These are phyloP conservation scores for Vitis riparia DNA, from an alignment of 164 flowering plant species.

Conservation along the genomic window DNA sequence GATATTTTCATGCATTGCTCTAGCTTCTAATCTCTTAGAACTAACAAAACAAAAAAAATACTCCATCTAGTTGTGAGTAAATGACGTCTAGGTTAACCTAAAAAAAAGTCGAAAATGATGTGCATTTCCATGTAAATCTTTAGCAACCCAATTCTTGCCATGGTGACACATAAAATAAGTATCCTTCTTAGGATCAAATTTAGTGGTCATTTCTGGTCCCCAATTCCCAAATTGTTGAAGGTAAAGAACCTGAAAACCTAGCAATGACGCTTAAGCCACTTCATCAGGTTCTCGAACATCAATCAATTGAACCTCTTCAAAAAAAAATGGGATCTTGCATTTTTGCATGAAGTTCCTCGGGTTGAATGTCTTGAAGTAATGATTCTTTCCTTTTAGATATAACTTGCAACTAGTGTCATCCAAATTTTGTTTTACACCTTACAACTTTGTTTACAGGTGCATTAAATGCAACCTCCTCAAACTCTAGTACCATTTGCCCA, in stretches of 20 bases:
- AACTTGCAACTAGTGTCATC: constrained; percentile 95
- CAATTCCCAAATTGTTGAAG: constrained; percentile 89
- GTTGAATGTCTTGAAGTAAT: constrained; percentile 60
- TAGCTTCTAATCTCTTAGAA: too few species aligned
- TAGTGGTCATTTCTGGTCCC: constrained; percentile 74
- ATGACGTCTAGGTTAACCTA: too few species aligned
- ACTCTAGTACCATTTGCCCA: constrained; percentile 62
- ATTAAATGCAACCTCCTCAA: constrained; percentile 90
- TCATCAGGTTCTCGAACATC: constrained; percentile 97
- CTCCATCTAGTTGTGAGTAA: too few species aligned
- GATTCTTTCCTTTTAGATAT: constrained; percentile 87
- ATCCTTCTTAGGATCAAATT: constrained; percentile 73
- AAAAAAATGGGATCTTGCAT: constrained; percentile 78
- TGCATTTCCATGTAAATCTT: too few species aligned
- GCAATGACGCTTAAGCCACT: constrained; percentile 75
- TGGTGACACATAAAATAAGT: constrained; percentile 59
- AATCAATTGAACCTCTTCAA: constrained; percentile 75
- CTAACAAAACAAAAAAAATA: too few species aligned
- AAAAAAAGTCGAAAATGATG: too few species aligned
- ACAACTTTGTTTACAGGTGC: constrained; percentile 75
- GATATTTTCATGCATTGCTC: too few species aligned
- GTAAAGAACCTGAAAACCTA: constrained; percentile 84
- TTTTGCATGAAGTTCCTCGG: constrained; percentile 70
- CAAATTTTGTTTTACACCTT: constrained; percentile 77
- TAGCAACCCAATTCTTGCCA: too few species aligned